phyloP scores from a whole-genome alignment of 495 filamentous ascomycete species.

The Penicillium canescens region DNA sequence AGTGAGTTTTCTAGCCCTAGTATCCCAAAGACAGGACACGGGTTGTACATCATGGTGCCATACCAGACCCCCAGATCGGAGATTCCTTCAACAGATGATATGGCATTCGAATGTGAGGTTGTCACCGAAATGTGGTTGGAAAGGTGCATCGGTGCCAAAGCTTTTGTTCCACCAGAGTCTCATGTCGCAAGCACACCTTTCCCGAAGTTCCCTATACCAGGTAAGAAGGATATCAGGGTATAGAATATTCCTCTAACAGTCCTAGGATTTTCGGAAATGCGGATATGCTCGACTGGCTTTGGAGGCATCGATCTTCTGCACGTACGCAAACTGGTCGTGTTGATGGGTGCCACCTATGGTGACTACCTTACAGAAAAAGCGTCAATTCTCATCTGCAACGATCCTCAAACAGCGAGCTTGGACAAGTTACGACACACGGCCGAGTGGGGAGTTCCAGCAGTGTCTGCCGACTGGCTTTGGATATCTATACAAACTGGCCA shows the following conservation, averaged over 20 bases:
- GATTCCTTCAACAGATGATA: slow-evolving; percentile 41
- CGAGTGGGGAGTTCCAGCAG: slow-evolving; percentile 73
- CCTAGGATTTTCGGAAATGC: slow-evolving; percentile 61
- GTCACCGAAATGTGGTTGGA: slow-evolving; percentile 96
- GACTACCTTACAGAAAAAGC: slow-evolving; percentile 67
- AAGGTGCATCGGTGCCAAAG: slow-evolving; percentile 74
- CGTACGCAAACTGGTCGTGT: slow-evolving; percentile 67
- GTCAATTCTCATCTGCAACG: slow-evolving; percentile 68
- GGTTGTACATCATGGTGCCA: slow-evolving; percentile 56
- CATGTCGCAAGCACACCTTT: slow-evolving; percentile 78
- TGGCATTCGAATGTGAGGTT: slow-evolving; percentile 46
- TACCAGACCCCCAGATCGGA: slow-evolving; percentile 43
- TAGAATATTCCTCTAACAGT: slow-evolving; percentile 15
- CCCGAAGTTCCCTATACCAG: slow-evolving; percentile 62
- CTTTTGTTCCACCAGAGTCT: slow-evolving; percentile 64
- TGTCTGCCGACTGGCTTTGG: slow-evolving; percentile 81
- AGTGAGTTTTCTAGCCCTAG: slow-evolving; percentile 39
- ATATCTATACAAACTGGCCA: slow-evolving; percentile 65
- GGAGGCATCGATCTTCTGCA: slow-evolving; percentile 83
- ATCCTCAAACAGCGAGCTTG: slow-evolving; percentile 55
- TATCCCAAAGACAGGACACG: slow-evolving; percentile 41
- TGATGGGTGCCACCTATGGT: slow-evolving; percentile 74
- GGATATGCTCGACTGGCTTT: slow-evolving; percentile 80
- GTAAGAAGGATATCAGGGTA: slow-evolving; percentile 32
- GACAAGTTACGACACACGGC: slow-evolving; percentile 78